Percentiles rank a stretch among this genome's conserved stretches.
Evolutionary conservation across 352 stramenopile species (phyloP).

Genomic region (Globisporangium orthogonon): DNA sequence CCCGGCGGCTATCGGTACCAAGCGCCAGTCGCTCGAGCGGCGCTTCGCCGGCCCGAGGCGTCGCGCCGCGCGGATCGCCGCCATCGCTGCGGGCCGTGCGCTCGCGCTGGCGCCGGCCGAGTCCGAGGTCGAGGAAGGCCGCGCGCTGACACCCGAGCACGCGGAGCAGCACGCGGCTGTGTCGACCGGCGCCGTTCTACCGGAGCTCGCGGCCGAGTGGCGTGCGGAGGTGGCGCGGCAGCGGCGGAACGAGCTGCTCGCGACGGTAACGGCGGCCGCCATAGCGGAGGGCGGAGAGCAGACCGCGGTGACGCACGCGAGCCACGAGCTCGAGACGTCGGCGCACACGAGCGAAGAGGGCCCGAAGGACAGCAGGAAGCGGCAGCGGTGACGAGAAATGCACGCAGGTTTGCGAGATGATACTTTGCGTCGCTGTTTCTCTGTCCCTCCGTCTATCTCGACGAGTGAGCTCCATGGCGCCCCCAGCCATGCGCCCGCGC

Average conservation of each 20-base stretch:
- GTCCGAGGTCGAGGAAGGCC: not conserved
- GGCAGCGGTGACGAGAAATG: not conserved
- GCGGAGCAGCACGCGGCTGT: not conserved
- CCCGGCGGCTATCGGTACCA: not conserved
- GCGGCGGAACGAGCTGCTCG: not conserved
- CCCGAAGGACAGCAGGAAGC: not conserved
- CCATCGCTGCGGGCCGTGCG: not conserved
- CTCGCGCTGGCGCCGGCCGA: not conserved
- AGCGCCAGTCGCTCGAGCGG: slow-evolving; percentile 1
- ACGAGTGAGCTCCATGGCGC: too few relatives aligned
- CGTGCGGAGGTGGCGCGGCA: not conserved
- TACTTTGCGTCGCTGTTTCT: too few relatives aligned
- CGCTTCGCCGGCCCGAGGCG: not conserved
- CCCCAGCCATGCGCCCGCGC: too few relatives aligned
- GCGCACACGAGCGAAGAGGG: not conserved
- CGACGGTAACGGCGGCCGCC: not conserved
- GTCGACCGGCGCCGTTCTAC: not conserved
- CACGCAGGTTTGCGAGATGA: too few relatives aligned
- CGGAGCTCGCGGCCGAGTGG: not conserved
- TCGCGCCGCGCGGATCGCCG: not conserved
- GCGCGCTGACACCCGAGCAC: not conserved
- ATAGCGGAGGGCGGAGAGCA: not conserved
- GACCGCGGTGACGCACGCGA: not conserved
- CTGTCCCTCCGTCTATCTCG: too few relatives aligned
- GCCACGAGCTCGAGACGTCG: not conserved